phyloP scores from a whole-genome alignment of 2,329 filamentous ascomycete species.

The Hypoxylon sp. region DNA sequence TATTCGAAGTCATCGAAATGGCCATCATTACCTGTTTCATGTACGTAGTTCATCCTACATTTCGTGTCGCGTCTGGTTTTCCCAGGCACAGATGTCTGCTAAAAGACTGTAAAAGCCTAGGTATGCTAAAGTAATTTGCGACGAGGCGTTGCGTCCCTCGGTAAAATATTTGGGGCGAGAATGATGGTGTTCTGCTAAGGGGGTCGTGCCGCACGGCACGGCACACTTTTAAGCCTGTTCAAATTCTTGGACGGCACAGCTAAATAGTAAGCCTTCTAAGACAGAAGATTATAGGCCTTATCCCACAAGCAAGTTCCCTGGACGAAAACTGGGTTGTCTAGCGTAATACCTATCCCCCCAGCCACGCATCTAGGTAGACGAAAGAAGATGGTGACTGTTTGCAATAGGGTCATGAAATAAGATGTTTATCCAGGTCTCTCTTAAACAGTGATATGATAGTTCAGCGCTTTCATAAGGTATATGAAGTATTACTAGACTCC shows the following conservation, averaged over 20 bases:
- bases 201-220: not conserved
- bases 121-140: not conserved
- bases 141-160: not conserved
- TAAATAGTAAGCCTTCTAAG: conserved; percentile 6
- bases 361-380: not conserved
- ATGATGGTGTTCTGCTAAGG: not conserved
- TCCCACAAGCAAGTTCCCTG: not conserved
- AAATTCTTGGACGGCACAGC: not conserved
- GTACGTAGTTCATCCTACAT: not conserved
- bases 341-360: not conserved
- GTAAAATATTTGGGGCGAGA: not conserved
- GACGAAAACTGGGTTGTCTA: not conserved
- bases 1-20: not conserved
- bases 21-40: not conserved
- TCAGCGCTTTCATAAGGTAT: no score
- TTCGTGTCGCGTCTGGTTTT: not conserved
- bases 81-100: not conserved
- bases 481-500: no score
- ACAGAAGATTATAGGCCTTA: not conserved
- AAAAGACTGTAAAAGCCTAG: not conserved
- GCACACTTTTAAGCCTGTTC: not conserved
- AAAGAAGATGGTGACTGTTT: no score
- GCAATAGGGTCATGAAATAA: no score
- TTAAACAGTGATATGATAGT: no score
- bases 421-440: no score